These are phyloP conservation scores for Teunomyces gatunensis DNA, from an alignment of 805 yeast species.

Conservation along the genomic window DNA sequence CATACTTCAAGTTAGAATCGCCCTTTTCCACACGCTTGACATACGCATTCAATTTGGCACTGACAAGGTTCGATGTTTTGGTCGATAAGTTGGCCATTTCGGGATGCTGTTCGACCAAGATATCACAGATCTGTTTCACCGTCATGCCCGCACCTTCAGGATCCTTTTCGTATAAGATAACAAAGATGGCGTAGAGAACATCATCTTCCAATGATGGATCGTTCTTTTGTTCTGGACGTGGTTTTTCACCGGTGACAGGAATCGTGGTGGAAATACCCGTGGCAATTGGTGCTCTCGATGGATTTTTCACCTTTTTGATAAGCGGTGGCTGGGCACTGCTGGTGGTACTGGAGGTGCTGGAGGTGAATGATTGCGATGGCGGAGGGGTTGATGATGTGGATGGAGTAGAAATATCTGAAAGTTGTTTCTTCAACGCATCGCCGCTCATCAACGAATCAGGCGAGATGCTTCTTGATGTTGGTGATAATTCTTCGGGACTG, in stretches of 20 bases:
- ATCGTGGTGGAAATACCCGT: slow-evolving; percentile 76
- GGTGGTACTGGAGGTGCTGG: neutral
- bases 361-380: slow-evolving; percentile 9
- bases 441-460: slow-evolving; percentile 42
- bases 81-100: slow-evolving; percentile 81
- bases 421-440: slow-evolving; percentile 5
- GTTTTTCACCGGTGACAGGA: slow-evolving; percentile 72
- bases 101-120: slow-evolving; percentile 70
- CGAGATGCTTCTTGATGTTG: slow-evolving; percentile 40
- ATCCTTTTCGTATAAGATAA: slow-evolving; percentile 67
- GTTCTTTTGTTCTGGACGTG: slow-evolving; percentile 64
- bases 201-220: slow-evolving; percentile 66
- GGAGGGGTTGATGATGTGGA: slow-evolving; percentile 4
- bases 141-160: slow-evolving; percentile 76
- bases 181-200: slow-evolving; percentile 72
- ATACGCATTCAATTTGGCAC: slow-evolving; percentile 81
- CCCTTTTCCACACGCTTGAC: slow-evolving; percentile 85
- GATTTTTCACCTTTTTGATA: slow-evolving; percentile 33
- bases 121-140: slow-evolving; percentile 84
- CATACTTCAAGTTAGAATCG: slow-evolving; percentile 67
- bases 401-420: neutral
- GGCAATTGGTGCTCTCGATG: slow-evolving; percentile 53
- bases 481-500: slow-evolving; percentile 32
- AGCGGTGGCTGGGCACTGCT: slow-evolving; percentile 4
- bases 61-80: slow-evolving; percentile 74